Conservation (phyloP, 345 rosid species). For the Corchorus olitorius region DNA sequence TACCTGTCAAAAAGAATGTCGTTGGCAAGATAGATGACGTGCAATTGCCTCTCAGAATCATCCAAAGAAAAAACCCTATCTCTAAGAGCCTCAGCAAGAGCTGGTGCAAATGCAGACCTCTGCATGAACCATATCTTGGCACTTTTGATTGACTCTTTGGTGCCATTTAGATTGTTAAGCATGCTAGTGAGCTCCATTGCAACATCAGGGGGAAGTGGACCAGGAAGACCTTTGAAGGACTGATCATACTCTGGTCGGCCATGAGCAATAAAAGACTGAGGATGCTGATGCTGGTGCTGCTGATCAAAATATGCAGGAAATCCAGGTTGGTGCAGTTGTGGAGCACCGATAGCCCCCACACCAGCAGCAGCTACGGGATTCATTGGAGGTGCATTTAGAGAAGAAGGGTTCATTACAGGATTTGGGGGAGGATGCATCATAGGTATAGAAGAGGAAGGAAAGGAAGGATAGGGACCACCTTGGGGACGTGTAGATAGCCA, state of each 20-base stretch:
- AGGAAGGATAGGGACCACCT: conserved; percentile 65
- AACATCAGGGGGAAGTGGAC: conserved; percentile 91
- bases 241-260: conserved; percentile 81
- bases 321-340: conserved; percentile 77
- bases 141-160: conserved; percentile 97
- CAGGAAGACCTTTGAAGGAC: conserved; percentile 73
- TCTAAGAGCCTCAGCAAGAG: conserved; percentile 87
- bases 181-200: conserved; percentile 74
- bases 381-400: conserved; percentile 38
- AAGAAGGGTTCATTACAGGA: conserved; percentile 60
- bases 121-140: conserved; percentile 99
- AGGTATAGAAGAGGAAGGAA: conserved; percentile 46
- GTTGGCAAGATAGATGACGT: conserved; percentile 87
- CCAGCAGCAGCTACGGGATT: conserved; percentile 28
- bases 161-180: conserved; percentile 80
- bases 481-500: conserved; percentile 70
- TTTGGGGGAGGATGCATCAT: conserved; percentile 69
- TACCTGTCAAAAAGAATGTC: conserved; percentile 99
- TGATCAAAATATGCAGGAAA: conserved; percentile 82
- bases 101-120: conserved; percentile 92
- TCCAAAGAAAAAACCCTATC: conserved; percentile 80
- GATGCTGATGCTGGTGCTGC: conserved; percentile 72
- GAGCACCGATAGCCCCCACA: conserved; percentile 52
- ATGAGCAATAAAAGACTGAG: conserved; percentile 58
- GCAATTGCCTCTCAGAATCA: conserved; percentile 95